Conservation (phyloP, 129 eudicot species). For the Chrysanthemum makinoi region DNA sequence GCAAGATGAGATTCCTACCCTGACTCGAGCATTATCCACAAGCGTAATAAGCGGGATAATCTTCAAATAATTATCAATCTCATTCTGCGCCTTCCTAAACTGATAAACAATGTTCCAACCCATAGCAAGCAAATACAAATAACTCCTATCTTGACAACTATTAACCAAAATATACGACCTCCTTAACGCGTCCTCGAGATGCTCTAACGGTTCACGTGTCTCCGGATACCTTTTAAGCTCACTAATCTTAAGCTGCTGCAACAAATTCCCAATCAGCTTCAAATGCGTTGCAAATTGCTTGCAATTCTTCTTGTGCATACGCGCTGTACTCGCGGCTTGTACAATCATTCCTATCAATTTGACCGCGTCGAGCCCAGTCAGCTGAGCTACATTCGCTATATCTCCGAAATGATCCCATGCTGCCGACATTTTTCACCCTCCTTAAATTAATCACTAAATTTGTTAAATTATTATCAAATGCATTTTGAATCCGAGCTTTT, state of each 20-base stretch:
- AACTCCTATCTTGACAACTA: slow-evolving; percentile 94
- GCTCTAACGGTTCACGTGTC: slow-evolving; percentile 93
- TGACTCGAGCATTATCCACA: slow-evolving; percentile 92
- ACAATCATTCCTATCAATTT: slow-evolving; percentile 80
- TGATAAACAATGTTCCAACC: slow-evolving; percentile 99
- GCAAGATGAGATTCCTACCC: slow-evolving; percentile 43
- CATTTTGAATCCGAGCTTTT: neutral
- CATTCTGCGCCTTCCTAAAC: slow-evolving; percentile 83
- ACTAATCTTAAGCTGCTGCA: slow-evolving; percentile 71
- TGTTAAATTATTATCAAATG: slow-evolving; percentile 8
- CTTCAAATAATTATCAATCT: slow-evolving; percentile 89
- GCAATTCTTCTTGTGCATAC: slow-evolving; percentile 94
- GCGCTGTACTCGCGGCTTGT: slow-evolving; percentile 79
- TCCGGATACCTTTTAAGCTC: slow-evolving; percentile 87
- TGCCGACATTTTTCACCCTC: slow-evolving; percentile 40
- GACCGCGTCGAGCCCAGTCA: slow-evolving; percentile 78
- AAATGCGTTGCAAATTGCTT: slow-evolving; percentile 83
- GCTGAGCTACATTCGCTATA: slow-evolving; percentile 75
- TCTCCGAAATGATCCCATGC: slow-evolving; percentile 86
- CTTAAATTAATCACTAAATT: slow-evolving; percentile 1
- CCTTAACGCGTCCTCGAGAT: slow-evolving; percentile 90
- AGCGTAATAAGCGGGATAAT: slow-evolving; percentile 92
- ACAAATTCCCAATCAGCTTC: slow-evolving; percentile 80
- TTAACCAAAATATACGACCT: slow-evolving; percentile 87
- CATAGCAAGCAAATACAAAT: slow-evolving; percentile 88